A percentile compares a stretch with the other conserved stretches of the same genome.
These are phyloP conservation scores for Castanospermum australe DNA, from an alignment of 306 rosid genomes.

Conservation along the genomic window DNA sequence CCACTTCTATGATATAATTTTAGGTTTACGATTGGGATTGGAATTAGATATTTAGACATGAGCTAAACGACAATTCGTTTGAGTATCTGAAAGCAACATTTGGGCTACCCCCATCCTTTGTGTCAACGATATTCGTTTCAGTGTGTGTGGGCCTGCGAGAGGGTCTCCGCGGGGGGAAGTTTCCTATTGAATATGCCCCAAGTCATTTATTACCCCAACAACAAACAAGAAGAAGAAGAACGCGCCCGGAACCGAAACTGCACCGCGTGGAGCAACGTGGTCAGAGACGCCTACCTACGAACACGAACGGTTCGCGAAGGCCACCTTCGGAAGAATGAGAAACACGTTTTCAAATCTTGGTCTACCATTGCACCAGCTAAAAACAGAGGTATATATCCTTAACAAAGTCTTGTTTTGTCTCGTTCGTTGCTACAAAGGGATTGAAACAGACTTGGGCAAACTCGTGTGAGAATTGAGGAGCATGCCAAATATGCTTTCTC, in stretches of 20 bases:
- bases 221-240: background rate
- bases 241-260: constrained; percentile 2
- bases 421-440: background rate
- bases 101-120: no score
- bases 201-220: no score
- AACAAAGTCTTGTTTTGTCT: background rate
- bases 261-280: background rate
- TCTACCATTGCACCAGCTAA: background rate
- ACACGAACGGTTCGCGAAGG: no score
- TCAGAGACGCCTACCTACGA: background rate
- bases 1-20: background rate
- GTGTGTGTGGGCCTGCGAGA: background rate
- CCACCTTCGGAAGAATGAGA: background rate
- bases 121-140: no score
- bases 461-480: background rate
- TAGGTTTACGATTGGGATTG: background rate
- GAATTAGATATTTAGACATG: background rate
- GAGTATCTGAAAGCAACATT: background rate
- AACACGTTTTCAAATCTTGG: constrained; percentile 25
- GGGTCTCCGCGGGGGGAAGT: background rate
- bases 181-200: background rate
- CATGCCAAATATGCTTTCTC: background rate
- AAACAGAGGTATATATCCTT: background rate
- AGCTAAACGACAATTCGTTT: background rate
- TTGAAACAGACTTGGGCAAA: no score